A percentile compares a stretch with the other conserved stretches of the same genome.
Evolutionary conservation across 768 basidiomycete genomes (phyloP).

Genomic region (Leccinellum rugosiceps): DNA sequence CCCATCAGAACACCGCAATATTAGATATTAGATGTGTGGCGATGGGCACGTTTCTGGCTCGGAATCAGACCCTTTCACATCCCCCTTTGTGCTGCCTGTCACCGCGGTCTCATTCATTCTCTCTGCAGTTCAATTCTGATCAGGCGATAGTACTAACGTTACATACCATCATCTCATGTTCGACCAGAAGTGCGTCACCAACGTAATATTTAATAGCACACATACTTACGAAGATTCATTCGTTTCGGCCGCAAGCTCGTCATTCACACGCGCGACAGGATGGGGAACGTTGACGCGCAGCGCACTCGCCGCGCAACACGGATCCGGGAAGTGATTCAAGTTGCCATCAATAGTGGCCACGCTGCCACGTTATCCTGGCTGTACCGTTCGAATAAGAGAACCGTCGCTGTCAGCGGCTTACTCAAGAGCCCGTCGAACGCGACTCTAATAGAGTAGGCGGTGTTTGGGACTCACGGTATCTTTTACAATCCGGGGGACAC

Average conservation of each 20-base stretch:
- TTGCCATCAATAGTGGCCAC: conserved; percentile 1
- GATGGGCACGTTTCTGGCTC: not conserved
- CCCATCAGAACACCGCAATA: not conserved
- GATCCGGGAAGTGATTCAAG: conserved; percentile 9
- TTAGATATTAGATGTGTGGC: not conserved
- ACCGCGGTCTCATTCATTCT: not conserved
- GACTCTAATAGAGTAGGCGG: conserved; percentile 4
- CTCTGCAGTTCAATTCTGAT: not conserved
- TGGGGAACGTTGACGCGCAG: not conserved
- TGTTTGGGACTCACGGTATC: conserved; percentile 4
- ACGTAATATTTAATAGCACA: conserved; percentile 8
- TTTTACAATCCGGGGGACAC: not conserved
- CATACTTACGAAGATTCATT: not conserved
- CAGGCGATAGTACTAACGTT: not conserved
- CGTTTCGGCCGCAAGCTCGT: not conserved
- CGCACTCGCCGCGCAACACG: conserved; percentile 7
- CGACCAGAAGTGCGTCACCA: conserved; percentile 2
- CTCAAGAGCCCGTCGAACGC: conserved; percentile 16
- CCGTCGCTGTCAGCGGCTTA: not conserved
- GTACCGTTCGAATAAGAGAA: conserved; percentile 10
- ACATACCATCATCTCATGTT: not conserved
- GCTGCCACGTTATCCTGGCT: conserved; percentile 11
- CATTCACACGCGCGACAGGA: conserved; percentile 16
- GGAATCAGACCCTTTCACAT: not conserved
- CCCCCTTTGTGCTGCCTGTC: not conserved